Evolutionary conservation across 345 rosid genomes (phyloP), one percentile per base, ranked within the genome.

Genomic region (Atalantia buxifolia): DNA sequence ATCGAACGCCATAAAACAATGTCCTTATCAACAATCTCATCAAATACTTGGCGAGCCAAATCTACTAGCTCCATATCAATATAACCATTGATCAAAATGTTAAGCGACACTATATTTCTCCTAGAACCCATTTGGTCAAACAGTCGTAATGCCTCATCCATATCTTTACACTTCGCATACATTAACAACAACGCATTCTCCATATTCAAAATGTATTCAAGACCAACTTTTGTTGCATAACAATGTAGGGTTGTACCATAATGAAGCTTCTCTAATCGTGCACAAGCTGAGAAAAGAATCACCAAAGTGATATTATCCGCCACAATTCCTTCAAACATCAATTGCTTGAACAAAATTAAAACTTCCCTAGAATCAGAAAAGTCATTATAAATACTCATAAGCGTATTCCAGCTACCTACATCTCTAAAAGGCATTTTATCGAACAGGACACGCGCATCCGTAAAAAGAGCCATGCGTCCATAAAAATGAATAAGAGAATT

Each of bases 1-100:
- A 81, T 81, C 25, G 64, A 30, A 72, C 74, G 79, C 86, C 82
- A 81, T 75, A 71, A 71, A 48, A 78, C 73, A 42, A 62, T 18
- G 64, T 84, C 86, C 66, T 76, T 84, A 12, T 36, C 62, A 40
- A 65, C 57, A 76, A 76, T 53, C 75, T 14, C 48, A 55, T 78
- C 71, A 62, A 84, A 84, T 40, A 84, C 36, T 14, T 70, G 1
- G 14, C 76, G 66, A 48, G 76, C 82, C 28, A 81, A 66, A 38
- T 78, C 82, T 19, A 60, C 24, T 48, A 55, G 40, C 33, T 77
- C 86, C 76, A 81, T 75, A 38, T 75, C 80, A n/a, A 68, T 66
- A 72, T 66, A 84, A 16, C 82, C 86, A 72, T 78, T 78, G 55
- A 84, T 60, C 72, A 84, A 70, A 75, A 75, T 71, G 25, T 81